Conservation (phyloP, 2,329 filamentous ascomycete species). For the Parafenestella ontariensis region DNA sequence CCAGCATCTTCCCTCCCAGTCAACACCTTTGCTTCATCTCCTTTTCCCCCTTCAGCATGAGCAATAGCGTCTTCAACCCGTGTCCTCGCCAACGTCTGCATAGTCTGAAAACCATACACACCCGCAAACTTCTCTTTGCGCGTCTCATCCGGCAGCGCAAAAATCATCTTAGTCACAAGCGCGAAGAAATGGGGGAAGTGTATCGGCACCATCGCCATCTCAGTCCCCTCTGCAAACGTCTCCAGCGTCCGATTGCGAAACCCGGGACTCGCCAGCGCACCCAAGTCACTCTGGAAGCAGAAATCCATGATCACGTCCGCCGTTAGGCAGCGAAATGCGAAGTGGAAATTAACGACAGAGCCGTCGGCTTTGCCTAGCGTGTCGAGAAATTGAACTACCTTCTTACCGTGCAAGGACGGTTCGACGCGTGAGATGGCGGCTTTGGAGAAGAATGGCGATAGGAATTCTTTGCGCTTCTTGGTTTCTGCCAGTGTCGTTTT, state of each 20-base stretch:
- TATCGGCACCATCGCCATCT: constrained; percentile 6
- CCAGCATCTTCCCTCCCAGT: background rate
- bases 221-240: constrained; percentile 8
- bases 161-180: constrained; percentile 8
- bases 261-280: constrained; percentile 5
- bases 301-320: constrained; percentile 23
- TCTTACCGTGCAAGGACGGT: constrained; percentile 13
- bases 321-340: constrained; percentile 19
- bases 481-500: constrained; percentile 15
- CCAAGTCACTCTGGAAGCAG: constrained; percentile 19
- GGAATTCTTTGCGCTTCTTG: constrained; percentile 13
- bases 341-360: constrained; percentile 17
- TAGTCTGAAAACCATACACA: constrained; percentile 14
- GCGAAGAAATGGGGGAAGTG: constrained; percentile 15
- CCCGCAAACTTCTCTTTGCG: constrained; percentile 11
- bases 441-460: constrained; percentile 23
- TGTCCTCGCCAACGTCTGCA: constrained; percentile 12
- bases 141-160: constrained; percentile 6
- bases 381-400: constrained; percentile 13
- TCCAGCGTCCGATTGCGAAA: constrained; percentile 11
- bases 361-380: constrained; percentile 6
- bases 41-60: background rate
- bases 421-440: constrained; percentile 16
- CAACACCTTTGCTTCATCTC: background rate
- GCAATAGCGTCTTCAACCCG: constrained; percentile 10